Base-by-base conservation (phyloP, 306 rosid genomes). In the Coriaria nepalensis region DNA sequence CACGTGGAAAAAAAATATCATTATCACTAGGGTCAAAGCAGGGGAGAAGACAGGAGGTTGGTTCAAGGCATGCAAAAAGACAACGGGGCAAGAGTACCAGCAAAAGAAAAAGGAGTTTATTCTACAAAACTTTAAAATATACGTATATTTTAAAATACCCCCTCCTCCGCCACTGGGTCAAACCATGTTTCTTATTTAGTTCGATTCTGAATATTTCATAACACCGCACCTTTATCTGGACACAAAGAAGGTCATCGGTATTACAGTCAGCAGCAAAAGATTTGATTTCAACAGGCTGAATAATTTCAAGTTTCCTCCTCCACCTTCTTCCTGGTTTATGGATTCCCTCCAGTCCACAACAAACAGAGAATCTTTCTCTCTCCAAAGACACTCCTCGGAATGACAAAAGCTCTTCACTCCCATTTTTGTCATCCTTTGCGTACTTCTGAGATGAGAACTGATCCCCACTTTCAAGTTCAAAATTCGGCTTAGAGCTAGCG, bases 311-410 rank as follows among this genome's bases (percentile, higher is more conserved):
- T 63, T 85, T 90, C 65, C 95, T 79, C 71, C 84, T 75, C 98
- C 98, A 90, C 58, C 90, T 80, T 77, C 76, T 81, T 59, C 98
- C 98, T 35, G 98, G 98, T 55, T 68, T 63, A 69, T 85, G 75
- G 59, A 81, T 65, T 41, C 95, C 98, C 68, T 79, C 84, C 66
- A 90, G 69, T 67, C 95, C 98, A 75, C 98, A 90, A 47, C 85
- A 52, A 61, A 81, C 95, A 49, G 87, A 90, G 75, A 90, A 90
- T 15, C 94, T 75, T 59, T 90, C 92, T 65, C 63, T 78, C 77
- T 81, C 94, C 73, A 90, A 61, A 56, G 92, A 73, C 59, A 85
- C 78, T 8, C 98, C 94, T 57, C 95, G 80, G 63, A 90, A 90
- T 64, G 95, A 90, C 61, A 85, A 68, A 67, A 85, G 92, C 52